Conservation (phyloP, 768 basidiomycete genomes). For the Podaxis sp. region DNA sequence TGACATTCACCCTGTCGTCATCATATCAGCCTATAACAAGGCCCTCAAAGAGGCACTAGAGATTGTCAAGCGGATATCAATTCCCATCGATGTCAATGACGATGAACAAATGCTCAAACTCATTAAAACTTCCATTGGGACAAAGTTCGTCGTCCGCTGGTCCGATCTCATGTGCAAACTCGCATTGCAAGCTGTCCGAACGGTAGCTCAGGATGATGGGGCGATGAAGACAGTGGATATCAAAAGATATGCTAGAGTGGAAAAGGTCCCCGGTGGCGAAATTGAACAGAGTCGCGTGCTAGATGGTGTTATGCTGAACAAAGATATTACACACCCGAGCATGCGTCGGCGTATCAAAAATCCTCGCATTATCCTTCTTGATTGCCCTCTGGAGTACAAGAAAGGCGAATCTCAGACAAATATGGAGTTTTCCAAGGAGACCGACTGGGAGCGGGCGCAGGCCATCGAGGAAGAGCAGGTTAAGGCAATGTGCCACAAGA, state of each 20-base stretch:
- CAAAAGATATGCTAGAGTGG: conserved; percentile 96
- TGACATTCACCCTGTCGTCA: conserved; percentile 97
- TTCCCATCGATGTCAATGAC: conserved; percentile 83
- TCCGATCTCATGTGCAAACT: conserved; percentile 96
- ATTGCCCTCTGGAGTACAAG: conserved; percentile 98
- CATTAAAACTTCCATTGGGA: conserved; percentile 98
- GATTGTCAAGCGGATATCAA: conserved; percentile 84
- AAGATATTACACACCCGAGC: conserved; percentile 96
- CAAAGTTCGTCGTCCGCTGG: conserved; percentile 97
- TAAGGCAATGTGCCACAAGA: conserved; percentile 77
- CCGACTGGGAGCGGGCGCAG: conserved; percentile 89
- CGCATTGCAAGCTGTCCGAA: conserved; percentile 89
- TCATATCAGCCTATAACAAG: conserved; percentile 97
- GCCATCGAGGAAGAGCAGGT: conserved; percentile 98
- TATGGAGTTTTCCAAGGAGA: conserved; percentile 95
- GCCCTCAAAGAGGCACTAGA: conserved; percentile 90
- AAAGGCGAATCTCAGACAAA: conserved; percentile 99
- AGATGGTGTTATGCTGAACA: conserved; percentile 95
- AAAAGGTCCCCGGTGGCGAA: conserved; percentile 97
- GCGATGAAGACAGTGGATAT: conserved; percentile 90
- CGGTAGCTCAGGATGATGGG: conserved; percentile 72
- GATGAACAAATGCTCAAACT: conserved; percentile 93
- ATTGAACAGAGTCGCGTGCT: conserved; percentile 91
- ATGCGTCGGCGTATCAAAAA: conserved; percentile 92
- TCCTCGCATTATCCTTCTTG: conserved; percentile 85